Conservation (phyloP, 257 asterid species). For the Capsicum pubescens region DNA sequence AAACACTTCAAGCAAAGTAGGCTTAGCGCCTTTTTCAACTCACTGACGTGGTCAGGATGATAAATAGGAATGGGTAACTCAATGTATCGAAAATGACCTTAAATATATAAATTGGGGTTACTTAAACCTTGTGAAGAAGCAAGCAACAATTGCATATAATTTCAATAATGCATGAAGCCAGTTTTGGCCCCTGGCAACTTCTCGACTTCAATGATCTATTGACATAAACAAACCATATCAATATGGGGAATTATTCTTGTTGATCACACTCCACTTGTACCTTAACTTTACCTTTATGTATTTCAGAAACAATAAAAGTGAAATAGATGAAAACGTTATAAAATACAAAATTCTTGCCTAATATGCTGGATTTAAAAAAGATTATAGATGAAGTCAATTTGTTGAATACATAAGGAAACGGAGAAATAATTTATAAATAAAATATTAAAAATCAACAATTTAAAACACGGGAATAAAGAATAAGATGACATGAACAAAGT, state of each 20-base stretch:
- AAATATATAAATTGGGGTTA: constrained; percentile 33
- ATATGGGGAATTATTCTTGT: neutral
- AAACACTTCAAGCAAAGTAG: constrained; percentile 84
- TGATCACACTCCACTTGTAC: neutral
- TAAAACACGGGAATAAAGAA: too few relatives aligned
- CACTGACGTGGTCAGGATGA: constrained; percentile 92
- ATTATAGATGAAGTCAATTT: too few relatives aligned
- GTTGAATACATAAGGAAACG: too few relatives aligned
- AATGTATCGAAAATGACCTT: constrained; percentile 96
- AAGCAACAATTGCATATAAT: neutral
- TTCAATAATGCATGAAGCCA: constrained; percentile 3
- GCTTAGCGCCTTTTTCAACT: constrained; percentile 73
- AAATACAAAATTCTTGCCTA: too few relatives aligned
- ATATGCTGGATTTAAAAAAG: too few relatives aligned
- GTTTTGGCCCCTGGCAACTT: neutral
- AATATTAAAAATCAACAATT: too few relatives aligned
- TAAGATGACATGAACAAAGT: too few relatives aligned
- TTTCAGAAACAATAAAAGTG: neutral
- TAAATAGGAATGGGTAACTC: constrained; percentile 87
- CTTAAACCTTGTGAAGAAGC: neutral
- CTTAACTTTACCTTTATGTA: neutral
- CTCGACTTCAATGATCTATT: constrained; percentile 14
- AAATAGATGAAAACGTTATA: neutral
- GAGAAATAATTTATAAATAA: too few relatives aligned
- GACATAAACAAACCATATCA: neutral